Conservation (phyloP, 2,329 filamentous ascomycete species). For the Penicillium sp. region DNA sequence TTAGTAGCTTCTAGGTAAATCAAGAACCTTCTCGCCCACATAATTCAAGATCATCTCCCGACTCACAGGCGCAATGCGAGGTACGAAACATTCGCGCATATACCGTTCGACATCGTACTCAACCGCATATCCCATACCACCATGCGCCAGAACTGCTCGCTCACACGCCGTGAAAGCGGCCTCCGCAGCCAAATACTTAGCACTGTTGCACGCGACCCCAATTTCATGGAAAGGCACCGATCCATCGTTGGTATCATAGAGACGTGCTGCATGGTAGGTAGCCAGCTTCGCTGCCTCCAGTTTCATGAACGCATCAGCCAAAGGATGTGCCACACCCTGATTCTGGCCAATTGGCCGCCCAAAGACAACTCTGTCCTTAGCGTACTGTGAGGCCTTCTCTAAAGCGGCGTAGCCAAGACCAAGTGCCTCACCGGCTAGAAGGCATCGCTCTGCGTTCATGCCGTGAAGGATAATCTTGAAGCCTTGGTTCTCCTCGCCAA, state of each 20-base stretch:
- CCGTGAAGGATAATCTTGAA: slow-evolving; percentile 77
- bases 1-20: slow-evolving; percentile 44
- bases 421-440: slow-evolving; percentile 74
- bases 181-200: slow-evolving; percentile 64
- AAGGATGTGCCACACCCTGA: slow-evolving; percentile 58
- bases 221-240: slow-evolving; percentile 55
- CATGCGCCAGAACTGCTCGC: slow-evolving; percentile 54
- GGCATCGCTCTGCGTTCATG: slow-evolving; percentile 75
- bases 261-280: slow-evolving; percentile 58
- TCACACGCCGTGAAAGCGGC: slow-evolving; percentile 61
- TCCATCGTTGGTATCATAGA: slow-evolving; percentile 56
- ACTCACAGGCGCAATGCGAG: slow-evolving; percentile 59
- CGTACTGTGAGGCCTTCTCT: slow-evolving; percentile 62
- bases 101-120: slow-evolving; percentile 63
- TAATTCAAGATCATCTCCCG: slow-evolving; percentile 50
- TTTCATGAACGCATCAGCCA: slow-evolving; percentile 59
- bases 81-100: slow-evolving; percentile 58
- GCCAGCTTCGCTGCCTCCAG: slow-evolving; percentile 60
- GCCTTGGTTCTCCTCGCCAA: slow-evolving; percentile 71
- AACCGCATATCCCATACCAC: slow-evolving; percentile 63
- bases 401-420: slow-evolving; percentile 74
- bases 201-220: slow-evolving; percentile 65
- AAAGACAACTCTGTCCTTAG: slow-evolving; percentile 61
- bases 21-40: slow-evolving; percentile 45
- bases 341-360: slow-evolving; percentile 58